phyloP scores from a whole-genome alignment of 2,329 filamentous ascomycete genomes.

The Xylaria sp. region DNA sequence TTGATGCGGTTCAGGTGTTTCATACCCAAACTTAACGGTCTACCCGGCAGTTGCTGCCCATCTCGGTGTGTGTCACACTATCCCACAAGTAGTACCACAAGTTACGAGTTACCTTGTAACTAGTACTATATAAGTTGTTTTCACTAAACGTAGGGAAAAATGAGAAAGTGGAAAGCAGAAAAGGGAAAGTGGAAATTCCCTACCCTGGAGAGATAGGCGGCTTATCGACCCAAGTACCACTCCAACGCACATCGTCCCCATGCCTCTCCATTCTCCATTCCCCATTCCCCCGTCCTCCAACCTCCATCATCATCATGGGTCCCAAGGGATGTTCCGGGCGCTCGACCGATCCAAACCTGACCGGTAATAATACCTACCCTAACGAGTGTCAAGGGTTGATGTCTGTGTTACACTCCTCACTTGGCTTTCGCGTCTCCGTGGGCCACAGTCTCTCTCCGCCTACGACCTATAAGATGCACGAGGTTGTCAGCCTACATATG shows the following conservation, averaged over 20 bases:
- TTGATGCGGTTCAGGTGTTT: not conserved
- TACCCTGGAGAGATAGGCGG: no score
- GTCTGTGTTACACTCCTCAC: slow-evolving; percentile 34
- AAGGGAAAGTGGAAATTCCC: not conserved
- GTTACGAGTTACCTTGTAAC: no score
- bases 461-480: slow-evolving; percentile 23
- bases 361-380: slow-evolving; percentile 23
- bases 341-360: slow-evolving; percentile 16
- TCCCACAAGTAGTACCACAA: not conserved
- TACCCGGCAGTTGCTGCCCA: slow-evolving; percentile 2
- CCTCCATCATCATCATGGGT: slow-evolving; percentile 11
- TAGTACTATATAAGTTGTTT: not conserved
- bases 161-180: not conserved
- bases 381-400: slow-evolving; percentile 19
- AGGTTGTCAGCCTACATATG: slow-evolving; percentile 39
- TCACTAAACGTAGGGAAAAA: not conserved
- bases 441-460: slow-evolving; percentile 5
- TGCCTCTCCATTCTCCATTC: slow-evolving; percentile 6
- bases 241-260: slow-evolving; percentile 9
- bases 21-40: slow-evolving; percentile 8
- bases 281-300: not conserved
- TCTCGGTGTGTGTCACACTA: slow-evolving; percentile 15
- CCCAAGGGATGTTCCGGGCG: slow-evolving; percentile 13
- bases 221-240: slow-evolving; percentile 1
- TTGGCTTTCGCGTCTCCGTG: slow-evolving; percentile 16